Base-by-base conservation (phyloP, 1,139 yeast genomes). In the Yamadazyma aaseri region DNA sequence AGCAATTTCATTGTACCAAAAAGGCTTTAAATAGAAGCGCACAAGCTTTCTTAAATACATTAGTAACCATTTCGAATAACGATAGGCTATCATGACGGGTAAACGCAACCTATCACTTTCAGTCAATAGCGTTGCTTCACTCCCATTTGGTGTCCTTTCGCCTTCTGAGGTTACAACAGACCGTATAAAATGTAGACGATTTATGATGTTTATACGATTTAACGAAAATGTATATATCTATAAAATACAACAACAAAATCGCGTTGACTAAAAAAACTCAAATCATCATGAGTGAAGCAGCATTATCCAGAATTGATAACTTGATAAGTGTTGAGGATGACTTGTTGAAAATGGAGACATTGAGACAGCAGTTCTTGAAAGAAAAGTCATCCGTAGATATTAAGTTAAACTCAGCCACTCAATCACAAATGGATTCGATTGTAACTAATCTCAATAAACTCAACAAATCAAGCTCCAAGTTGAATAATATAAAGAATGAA, bases 381-480 rank as follows among this genome's bases (percentile, higher is more conserved):
- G 94, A 86, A 51, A 84, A 83, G 53, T 71, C 83, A 1, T 73
- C 84, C 1, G 62, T 85, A n/a, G 95, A 86, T 46, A 66, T 77
- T 36, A 85, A 84, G 52, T 65, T 86, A 39, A 76, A 76, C 46
- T 65, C 81, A 26, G 80, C 81, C 27, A 79, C 86, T 3, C 76
- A 76, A 47, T 58, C 67, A 3, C 89, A 81, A 48, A 71, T 79
- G 37, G 77, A 77, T 34, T 63, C 75, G 6, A 69, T 80, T 6
- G 58, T 70, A 47, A 46, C 58, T 26, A 71, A 68, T 42, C 48
- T 71, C 34, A 51, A 60, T 17, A 55, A 63, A 39, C 55, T 72
- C 38, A 62, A 62, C 35, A 49, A 51, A 15, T 60, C 74, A 1
- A 60, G 65, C 13, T 50, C 53, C 23, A 64, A 64, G 33, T 65